These are phyloP conservation scores for Tricholoma terreum DNA, from an alignment of 768 basidiomycete genomes.

Conservation along the genomic window DNA sequence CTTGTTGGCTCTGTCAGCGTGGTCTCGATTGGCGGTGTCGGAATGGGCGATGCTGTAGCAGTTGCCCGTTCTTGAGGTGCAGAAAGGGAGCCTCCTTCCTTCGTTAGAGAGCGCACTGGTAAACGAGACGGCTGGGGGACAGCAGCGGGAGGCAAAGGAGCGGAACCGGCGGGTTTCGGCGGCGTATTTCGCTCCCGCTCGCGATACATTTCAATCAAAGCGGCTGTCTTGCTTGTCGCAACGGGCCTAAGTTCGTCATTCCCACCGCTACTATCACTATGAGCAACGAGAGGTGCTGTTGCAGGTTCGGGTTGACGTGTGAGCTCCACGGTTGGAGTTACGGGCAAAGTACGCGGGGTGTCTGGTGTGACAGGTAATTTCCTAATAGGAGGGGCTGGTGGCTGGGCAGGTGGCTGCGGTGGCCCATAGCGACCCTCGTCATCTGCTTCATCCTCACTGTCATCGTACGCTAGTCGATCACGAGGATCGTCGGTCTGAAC, in stretches of 20 bases:
- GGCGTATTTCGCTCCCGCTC: conserved; percentile 56
- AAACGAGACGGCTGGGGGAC: conserved; percentile 39
- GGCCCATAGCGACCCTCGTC: conserved; percentile 13
- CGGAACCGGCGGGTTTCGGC: conserved; percentile 23
- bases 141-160: conserved; percentile 22
- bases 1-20: conserved; percentile 30
- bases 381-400: conserved; percentile 4
- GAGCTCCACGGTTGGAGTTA: not conserved
- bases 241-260: conserved; percentile 9
- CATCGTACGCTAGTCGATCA: conserved; percentile 33
- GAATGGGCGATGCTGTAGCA: conserved; percentile 19
- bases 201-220: conserved; percentile 84
- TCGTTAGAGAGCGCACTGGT: conserved; percentile 33
- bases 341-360: conserved; percentile 4
- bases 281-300: conserved; percentile 4
- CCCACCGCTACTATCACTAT: conserved; percentile 16
- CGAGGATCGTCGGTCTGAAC: conserved; percentile 34
- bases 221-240: conserved; percentile 62
- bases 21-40: conserved; percentile 28
- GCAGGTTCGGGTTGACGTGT: conserved; percentile 8
- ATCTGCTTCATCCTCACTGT: conserved; percentile 32
- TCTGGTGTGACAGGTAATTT: conserved; percentile 17
- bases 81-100: conserved; percentile 22
- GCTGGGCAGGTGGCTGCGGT: conserved; percentile 9
- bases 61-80: conserved; percentile 7